Percentiles rank a stretch among this genome's conserved stretches.
These are phyloP conservation scores for Whalleya microplaca DNA, from an alignment of 2,329 filamentous ascomycete species.

Conservation along the genomic window DNA sequence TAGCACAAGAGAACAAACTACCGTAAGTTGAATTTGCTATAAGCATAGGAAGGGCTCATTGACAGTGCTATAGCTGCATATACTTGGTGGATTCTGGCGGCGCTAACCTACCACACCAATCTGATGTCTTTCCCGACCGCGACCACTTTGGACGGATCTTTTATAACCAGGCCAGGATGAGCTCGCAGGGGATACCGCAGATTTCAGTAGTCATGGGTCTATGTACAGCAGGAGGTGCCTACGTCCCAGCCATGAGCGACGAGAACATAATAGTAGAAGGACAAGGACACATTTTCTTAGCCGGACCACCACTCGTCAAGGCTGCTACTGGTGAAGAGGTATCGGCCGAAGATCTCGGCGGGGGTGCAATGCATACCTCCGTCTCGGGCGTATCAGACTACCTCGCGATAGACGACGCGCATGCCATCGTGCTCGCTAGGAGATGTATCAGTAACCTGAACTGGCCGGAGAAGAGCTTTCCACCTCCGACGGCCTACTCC, in stretches of 20 bases:
- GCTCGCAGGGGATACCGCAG: slow-evolving; percentile 83
- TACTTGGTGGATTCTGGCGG: slow-evolving; percentile 97
- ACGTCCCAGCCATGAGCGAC: slow-evolving; percentile 96
- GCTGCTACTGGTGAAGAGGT: slow-evolving; percentile 94
- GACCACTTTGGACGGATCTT: slow-evolving; percentile 98
- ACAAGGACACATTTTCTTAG: slow-evolving; percentile 97
- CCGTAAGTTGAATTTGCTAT: slow-evolving; percentile 52
- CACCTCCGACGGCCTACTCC: slow-evolving; percentile 53
- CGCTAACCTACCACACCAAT: slow-evolving; percentile 92
- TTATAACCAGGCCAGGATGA: slow-evolving; percentile 97
- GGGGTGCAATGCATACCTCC: slow-evolving; percentile 85
- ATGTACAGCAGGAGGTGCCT: slow-evolving; percentile 93
- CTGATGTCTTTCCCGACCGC: slow-evolving; percentile 91
- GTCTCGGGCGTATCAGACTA: slow-evolving; percentile 95
- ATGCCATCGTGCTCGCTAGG: slow-evolving; percentile 84
- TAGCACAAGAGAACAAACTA: slow-evolving; percentile 83
- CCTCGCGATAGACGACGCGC: slow-evolving; percentile 89
- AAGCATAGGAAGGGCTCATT: neutral
- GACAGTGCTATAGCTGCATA: slow-evolving; percentile 64
- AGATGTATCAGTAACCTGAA: slow-evolving; percentile 88
- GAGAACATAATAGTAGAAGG: slow-evolving; percentile 96
- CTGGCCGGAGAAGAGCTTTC: slow-evolving; percentile 64
- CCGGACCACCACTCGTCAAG: slow-evolving; percentile 91
- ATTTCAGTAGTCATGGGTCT: slow-evolving; percentile 96
- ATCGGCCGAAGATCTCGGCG: slow-evolving; percentile 86